Base-by-base conservation (phyloP, 306 rosid genomes). In the Cercis canadensis region DNA sequence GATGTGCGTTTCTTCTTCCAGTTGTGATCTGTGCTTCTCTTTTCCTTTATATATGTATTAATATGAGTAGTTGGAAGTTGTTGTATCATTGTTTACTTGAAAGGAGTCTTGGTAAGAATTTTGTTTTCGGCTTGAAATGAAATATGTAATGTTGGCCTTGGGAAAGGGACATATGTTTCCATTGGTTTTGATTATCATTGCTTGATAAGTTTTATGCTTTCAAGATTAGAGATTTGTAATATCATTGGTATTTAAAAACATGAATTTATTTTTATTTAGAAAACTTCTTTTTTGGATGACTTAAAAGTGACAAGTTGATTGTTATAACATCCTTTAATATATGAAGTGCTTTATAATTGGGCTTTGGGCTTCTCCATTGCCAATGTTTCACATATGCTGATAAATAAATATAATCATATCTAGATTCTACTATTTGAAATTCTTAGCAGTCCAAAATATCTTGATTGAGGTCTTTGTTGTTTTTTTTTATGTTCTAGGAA, bases 371-470 rank as follows among this genome's bases (percentile, higher is more conserved):
- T 49, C 14, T 7, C 14, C 6, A 9, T 11, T 47, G 46, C 46
- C 16, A 16, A 11, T 7, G 17, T 58, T 54, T 57, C 11, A 9
- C 46, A 6, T 11, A 6, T 41, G 9, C 9, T 41, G 19, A 33
- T 7, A 4, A 2, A 33, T 58, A 9, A 3, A n/a, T 58, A 11
- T 33, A 7, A 29, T 56, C 37, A 41, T 34, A 5, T n/a, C n/a
- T 57, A 57, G 63, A 58, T 58, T 58, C 45, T 15, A 15, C 29
- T 3, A 0, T 3, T 65, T 64, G 43, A 33, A 24, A 7, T 5
- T 54, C 11, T 16, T 65, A 43, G 44, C 57, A 46, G 57, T 47
- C 45, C 57, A 31, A 32, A 65, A 45, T 64, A 64, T 41, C 24
- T 29, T 49, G 9, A 5, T 47, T 47, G 15, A 32, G 56, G 34